Conservation (phyloP, 768 basidiomycete species). For the Cystofilobasidium bisporidii region DNA sequence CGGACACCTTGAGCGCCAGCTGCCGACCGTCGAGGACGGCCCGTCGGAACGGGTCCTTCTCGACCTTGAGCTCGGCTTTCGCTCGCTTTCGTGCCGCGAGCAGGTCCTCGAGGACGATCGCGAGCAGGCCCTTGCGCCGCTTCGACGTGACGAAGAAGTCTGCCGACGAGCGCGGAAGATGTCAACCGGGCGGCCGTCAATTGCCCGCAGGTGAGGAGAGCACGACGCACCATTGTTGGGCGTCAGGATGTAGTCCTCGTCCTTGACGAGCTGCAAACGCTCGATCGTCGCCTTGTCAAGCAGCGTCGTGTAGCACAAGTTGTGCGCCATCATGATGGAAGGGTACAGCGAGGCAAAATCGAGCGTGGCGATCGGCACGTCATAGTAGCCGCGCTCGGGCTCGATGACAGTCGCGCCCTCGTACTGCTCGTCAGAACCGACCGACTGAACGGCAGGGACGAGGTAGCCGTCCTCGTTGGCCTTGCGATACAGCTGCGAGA, state of each 20-base stretch:
- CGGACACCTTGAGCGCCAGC: constrained; percentile 90
- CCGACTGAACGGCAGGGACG: constrained; percentile 71
- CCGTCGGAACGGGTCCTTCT: constrained; percentile 91
- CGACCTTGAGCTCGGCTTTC: constrained; percentile 89
- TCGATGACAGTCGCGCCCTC: constrained; percentile 99
- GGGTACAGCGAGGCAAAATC: constrained; percentile 99
- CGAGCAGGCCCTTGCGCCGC: constrained; percentile 76
- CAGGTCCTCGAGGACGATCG: constrained; percentile 84
- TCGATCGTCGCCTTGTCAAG: constrained; percentile 70
- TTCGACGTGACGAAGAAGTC: constrained; percentile 71
- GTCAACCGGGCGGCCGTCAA: too few species aligned
- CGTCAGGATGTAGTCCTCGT: constrained; percentile 83
- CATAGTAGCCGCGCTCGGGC: constrained; percentile 90
- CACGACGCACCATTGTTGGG: constrained; percentile 82
- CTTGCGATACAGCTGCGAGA: constrained; percentile 88
- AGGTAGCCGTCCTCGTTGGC: constrained; percentile 87
- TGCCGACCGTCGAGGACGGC: constrained; percentile 96
- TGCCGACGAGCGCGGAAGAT: constrained; percentile 37
- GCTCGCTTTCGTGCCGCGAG: constrained; percentile 88
- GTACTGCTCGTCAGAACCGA: constrained; percentile 91
- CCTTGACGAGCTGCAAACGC: constrained; percentile 64
- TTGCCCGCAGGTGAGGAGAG: too few species aligned
- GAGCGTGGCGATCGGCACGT: constrained; percentile 89
- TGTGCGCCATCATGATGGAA: constrained; percentile 99
- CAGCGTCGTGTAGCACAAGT: constrained; percentile 95